Conservation (phyloP, 805 yeast genomes). For the Metschnikowia kunwiensis region DNA sequence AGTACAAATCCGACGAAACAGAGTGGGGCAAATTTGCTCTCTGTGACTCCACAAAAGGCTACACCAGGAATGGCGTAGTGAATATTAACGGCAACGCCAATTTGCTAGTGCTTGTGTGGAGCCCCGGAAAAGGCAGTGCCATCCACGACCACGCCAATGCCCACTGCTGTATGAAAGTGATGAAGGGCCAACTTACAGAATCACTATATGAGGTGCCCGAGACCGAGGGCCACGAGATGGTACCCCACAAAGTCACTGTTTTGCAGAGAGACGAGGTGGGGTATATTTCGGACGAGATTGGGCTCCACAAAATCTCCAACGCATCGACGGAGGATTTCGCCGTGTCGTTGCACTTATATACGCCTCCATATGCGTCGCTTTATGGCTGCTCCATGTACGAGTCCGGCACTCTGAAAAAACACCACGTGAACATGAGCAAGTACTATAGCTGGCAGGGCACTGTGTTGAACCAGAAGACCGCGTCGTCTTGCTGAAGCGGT, state of each 20-base stretch:
- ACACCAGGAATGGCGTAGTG: constrained; percentile 69
- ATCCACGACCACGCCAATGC: constrained; percentile 77
- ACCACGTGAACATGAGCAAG: constrained; percentile 56
- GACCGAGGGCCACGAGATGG: constrained; percentile 25
- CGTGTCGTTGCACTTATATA: constrained; percentile 66
- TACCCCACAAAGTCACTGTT: constrained; percentile 25
- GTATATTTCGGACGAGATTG: constrained; percentile 63
- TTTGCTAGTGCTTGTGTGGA: constrained; percentile 66
- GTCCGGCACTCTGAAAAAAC: constrained; percentile 45
- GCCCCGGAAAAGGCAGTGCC: constrained; percentile 58
- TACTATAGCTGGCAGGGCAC: constrained; percentile 62
- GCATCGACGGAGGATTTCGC: constrained; percentile 41
- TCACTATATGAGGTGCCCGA: constrained; percentile 52
- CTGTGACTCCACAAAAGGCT: constrained; percentile 47
- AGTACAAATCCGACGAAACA: constrained; percentile 43
- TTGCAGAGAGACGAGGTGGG: constrained; percentile 48
- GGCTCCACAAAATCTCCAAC: constrained; percentile 63
- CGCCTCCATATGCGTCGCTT: constrained; percentile 71
- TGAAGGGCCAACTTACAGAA: constrained; percentile 58
- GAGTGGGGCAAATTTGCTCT: constrained; percentile 64
- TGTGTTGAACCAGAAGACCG: constrained; percentile 24
- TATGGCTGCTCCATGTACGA: constrained; percentile 55
- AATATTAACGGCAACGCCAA: constrained; percentile 71
- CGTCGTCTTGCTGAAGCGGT: constrained; percentile 17
- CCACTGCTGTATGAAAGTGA: constrained; percentile 70